Percentiles rank a stretch among this genome's conserved stretches.
Conservation (phyloP, 768 basidiomycete genomes). For the Paxillus ammoniavirescens region DNA sequence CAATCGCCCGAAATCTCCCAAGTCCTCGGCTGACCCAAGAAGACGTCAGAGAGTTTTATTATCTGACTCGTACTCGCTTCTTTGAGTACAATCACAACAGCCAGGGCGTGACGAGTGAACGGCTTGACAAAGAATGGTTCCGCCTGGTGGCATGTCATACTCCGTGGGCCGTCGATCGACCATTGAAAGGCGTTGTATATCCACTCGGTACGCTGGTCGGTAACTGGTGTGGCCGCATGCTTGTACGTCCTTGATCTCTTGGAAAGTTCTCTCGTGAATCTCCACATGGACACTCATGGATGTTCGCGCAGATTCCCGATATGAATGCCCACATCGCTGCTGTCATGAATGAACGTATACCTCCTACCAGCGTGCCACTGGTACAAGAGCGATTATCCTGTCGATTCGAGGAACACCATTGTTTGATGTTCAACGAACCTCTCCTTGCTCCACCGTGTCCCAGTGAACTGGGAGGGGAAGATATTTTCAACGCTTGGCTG, state of each 20-base stretch:
- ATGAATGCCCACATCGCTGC: constrained; percentile 23
- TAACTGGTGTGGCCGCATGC: constrained; percentile 45
- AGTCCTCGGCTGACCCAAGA: constrained; percentile 36
- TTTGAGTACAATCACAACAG: constrained; percentile 20
- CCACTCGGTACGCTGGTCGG: constrained; percentile 44
- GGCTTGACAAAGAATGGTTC: constrained; percentile 49
- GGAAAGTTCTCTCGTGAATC: constrained; percentile 1
- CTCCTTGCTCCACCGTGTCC: constrained; percentile 35
- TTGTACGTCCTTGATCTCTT: constrained; percentile 33
- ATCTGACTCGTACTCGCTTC: constrained; percentile 33
- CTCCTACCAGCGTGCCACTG: constrained; percentile 24
- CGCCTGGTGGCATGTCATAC: constrained; percentile 44
- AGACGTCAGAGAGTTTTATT: constrained; percentile 41
- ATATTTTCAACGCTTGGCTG: constrained; percentile 49
- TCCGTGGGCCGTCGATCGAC: constrained; percentile 32
- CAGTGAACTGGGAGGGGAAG: constrained; percentile 36
- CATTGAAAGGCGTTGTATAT: constrained; percentile 42
- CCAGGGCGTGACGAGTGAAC: constrained; percentile 22
- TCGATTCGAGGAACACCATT: constrained; percentile 46
- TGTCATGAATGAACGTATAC: constrained; percentile 17
- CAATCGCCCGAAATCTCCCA: constrained; percentile 23
- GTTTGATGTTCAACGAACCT: constrained; percentile 37
- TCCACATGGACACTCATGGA: constrained; percentile 19
- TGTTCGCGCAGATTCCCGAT: constrained; percentile 23
- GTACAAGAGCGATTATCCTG: constrained; percentile 40